Evolutionary conservation across 805 yeast species (phyloP).

Genomic region (Metschnikowia kunwiensis): DNA sequence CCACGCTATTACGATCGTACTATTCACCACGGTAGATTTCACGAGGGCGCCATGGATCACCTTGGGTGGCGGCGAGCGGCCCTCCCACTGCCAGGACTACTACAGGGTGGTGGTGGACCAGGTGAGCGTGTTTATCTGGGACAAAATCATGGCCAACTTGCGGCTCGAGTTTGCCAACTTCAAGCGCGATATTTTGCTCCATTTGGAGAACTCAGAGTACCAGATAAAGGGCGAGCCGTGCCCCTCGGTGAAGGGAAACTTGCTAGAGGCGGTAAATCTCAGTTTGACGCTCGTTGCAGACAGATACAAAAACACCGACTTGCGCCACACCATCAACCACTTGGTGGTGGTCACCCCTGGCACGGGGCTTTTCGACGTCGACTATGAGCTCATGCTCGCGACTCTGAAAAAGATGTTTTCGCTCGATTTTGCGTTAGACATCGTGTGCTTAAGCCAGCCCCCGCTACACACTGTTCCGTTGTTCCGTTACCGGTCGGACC

Average conservation of each 20-base stretch:
- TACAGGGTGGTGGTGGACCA: constrained; percentile 95
- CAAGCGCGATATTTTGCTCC: constrained; percentile 65
- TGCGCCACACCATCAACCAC: constrained; percentile 89
- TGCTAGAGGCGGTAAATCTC: constrained; percentile 81
- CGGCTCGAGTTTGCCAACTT: constrained; percentile 82
- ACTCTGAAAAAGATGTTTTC: constrained; percentile 74
- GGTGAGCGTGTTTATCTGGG: constrained; percentile 86
- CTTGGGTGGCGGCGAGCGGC: constrained; percentile 67
- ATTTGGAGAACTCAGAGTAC: constrained; percentile 36
- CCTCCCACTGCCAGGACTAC: constrained; percentile 68
- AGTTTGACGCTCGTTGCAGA: constrained; percentile 76
- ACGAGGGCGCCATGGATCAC: constrained; percentile 52
- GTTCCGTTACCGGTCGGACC: constrained; percentile 60
- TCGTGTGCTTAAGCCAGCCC: constrained; percentile 83
- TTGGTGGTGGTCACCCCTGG: constrained; percentile 87
- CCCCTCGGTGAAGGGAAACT: constrained; percentile 87
- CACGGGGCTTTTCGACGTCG: constrained; percentile 90
- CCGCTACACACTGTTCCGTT: constrained; percentile 92
- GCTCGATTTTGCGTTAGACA: constrained; percentile 83
- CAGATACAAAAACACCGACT: constrained; percentile 78
- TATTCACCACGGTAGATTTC: constrained; percentile 77
- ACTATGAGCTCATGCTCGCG: constrained; percentile 66
- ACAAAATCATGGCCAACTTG: constrained; percentile 82
- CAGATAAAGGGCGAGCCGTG: constrained; percentile 50
- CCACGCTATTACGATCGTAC: constrained; percentile 84